Evolutionary conservation across 768 basidiomycete species (phyloP).

Genomic region (Boletus coccyginus): DNA sequence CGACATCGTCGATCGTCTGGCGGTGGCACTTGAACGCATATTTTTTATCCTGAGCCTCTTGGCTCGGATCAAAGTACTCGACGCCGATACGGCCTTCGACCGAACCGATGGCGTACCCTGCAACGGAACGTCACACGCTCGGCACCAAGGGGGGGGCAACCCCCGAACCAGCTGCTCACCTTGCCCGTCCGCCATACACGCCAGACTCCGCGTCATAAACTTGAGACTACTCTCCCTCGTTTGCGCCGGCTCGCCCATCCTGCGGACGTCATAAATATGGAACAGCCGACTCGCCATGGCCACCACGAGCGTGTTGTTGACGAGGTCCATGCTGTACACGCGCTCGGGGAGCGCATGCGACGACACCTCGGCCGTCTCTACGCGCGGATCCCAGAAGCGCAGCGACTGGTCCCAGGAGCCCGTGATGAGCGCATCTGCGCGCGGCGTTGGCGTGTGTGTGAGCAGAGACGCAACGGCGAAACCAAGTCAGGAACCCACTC

Average conservation of each 20-base stretch:
- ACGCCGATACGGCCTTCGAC: conserved; percentile 97
- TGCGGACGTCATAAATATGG: conserved; percentile 83
- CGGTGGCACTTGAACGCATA: conserved; percentile 96
- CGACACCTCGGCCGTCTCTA: conserved; percentile 52
- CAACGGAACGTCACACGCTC: not conserved
- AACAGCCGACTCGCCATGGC: conserved; percentile 91
- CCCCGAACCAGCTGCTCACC: conserved; percentile 40
- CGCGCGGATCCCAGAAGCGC: conserved; percentile 83
- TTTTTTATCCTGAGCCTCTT: conserved; percentile 70
- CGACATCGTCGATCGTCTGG: conserved; percentile 83
- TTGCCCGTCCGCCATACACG: conserved; percentile 90
- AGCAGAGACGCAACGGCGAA: not conserved
- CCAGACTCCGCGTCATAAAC: conserved; percentile 89
- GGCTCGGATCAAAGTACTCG: conserved; percentile 89
- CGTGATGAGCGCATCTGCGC: conserved; percentile 68
- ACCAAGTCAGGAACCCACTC: conserved; percentile 44
- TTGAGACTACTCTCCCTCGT: conserved; percentile 91
- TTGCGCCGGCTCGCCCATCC: conserved; percentile 72
- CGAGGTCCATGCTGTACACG: conserved; percentile 79
- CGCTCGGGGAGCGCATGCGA: conserved; percentile 74
- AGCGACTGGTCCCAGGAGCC: conserved; percentile 93
- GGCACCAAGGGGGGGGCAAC: too few species aligned
- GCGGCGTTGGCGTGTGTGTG: not conserved
- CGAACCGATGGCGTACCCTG: conserved; percentile 90
- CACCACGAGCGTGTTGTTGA: conserved; percentile 79